Conservation (phyloP, 2,329 filamentous ascomycete genomes). For the Pezicula carpinea region DNA sequence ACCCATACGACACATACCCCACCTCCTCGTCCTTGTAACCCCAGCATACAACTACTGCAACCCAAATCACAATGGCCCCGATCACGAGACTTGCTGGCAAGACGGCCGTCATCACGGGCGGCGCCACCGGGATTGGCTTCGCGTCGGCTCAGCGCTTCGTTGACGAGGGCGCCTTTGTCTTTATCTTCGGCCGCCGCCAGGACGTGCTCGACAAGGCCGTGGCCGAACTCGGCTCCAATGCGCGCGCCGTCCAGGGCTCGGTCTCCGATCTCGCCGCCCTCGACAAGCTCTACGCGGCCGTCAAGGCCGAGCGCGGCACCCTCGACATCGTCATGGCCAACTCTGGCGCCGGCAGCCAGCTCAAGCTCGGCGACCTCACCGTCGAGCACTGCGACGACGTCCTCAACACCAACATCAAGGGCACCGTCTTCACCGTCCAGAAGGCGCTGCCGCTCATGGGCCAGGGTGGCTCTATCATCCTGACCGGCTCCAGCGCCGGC, state of each 20-base stretch:
- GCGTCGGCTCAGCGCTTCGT: constrained; percentile 15
- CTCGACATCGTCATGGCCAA: constrained; percentile 22
- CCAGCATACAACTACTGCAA: too few relatives aligned
- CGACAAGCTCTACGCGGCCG: constrained; percentile 18
- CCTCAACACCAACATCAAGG: constrained; percentile 31
- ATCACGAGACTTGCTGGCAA: constrained; percentile 11
- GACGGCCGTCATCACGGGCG: constrained; percentile 17
- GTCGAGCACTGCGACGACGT: constrained; percentile 20
- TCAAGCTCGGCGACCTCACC: constrained; percentile 18
- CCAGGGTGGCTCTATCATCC: constrained; percentile 16
- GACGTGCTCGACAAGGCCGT: constrained; percentile 15
- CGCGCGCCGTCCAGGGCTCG: constrained; percentile 15
- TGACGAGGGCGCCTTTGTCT: constrained; percentile 14
- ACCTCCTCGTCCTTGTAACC: constrained; percentile 4
- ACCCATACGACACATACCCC: background rate
- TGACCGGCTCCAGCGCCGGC: constrained; percentile 18
- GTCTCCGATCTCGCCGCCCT: constrained; percentile 17
- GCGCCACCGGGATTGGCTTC: constrained; percentile 15
- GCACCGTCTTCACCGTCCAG: constrained; percentile 32
- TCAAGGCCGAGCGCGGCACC: constrained; percentile 20
- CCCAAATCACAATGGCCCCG: constrained; percentile 5
- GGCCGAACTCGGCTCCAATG: constrained; percentile 14
- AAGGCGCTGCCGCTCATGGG: constrained; percentile 23
- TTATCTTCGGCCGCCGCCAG: constrained; percentile 16
- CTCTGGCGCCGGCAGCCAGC: constrained; percentile 14